Percentiles rank a stretch among this genome's conserved stretches.
Conservation (phyloP, 192 early-diverging fungal genomes). For the Allomyces arbusculus region DNA sequence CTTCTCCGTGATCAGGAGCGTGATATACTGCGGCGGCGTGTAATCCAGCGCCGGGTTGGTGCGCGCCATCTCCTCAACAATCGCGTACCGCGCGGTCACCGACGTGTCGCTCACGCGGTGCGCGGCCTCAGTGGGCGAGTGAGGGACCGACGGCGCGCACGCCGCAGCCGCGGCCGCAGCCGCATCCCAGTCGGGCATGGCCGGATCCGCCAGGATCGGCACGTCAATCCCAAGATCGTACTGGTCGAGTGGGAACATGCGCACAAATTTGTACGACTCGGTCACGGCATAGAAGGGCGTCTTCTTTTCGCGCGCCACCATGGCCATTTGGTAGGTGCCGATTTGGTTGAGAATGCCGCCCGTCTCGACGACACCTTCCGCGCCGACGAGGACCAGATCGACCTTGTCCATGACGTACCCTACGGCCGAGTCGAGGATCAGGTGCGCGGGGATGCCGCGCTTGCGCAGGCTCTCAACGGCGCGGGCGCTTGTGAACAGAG, state of each 20-base stretch:
- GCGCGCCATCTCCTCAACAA: conserved; percentile 2
- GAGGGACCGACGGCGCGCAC: not conserved
- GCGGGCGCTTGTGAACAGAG: conserved; percentile 16
- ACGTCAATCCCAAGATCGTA: conserved; percentile 53
- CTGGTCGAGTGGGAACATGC: conserved; percentile 84
- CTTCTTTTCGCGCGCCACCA: conserved; percentile 82
- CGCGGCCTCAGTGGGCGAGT: conserved; percentile 6
- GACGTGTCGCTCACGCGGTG: not conserved
- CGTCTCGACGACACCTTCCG: conserved; percentile 94
- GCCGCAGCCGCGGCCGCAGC: not conserved
- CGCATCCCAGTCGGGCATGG: too few relatives aligned
- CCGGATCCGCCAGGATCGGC: not conserved
- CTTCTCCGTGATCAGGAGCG: conserved; percentile 70
- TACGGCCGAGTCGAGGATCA: conserved; percentile 77
- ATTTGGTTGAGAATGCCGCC: conserved; percentile 94
- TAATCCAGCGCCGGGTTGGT: conserved; percentile 74
- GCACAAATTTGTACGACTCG: conserved; percentile 96
- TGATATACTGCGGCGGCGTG: conserved; percentile 80
- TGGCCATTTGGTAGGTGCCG: conserved; percentile 85
- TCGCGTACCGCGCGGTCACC: conserved; percentile 3
- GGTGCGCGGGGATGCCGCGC: conserved; percentile 59
- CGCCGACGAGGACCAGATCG: conserved; percentile 89
- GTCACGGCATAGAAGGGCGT: conserved; percentile 88
- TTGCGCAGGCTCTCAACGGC: conserved; percentile 46
- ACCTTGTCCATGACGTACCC: conserved; percentile 90